Evolutionary conservation across 1,284 basidiomycete species (phyloP).

Genomic region (Leccinum fallax): DNA sequence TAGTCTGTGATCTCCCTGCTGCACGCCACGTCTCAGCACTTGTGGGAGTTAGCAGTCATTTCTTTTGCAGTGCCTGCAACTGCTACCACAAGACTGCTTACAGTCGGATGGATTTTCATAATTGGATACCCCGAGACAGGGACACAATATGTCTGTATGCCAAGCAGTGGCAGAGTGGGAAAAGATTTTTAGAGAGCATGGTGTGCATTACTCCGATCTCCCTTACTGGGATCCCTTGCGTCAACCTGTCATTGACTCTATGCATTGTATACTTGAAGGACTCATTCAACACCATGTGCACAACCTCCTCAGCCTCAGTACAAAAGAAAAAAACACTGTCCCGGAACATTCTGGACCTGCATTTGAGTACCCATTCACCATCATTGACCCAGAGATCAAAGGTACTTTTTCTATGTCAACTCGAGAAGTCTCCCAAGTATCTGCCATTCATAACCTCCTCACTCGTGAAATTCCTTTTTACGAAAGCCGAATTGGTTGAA

Average conservation of each 20-base stretch:
- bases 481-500: neutral
- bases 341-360: neutral
- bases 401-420: neutral
- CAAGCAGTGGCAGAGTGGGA: slow-evolving; percentile 13
- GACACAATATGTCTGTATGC: neutral
- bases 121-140: slow-evolving; percentile 12
- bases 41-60: neutral
- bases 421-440: neutral
- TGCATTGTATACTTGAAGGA: slow-evolving; percentile 24
- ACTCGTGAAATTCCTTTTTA: neutral
- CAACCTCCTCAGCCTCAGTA: neutral
- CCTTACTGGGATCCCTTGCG: slow-evolving; percentile 22
- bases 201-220: slow-evolving; percentile 12
- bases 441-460: neutral
- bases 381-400: neutral
- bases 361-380: neutral
- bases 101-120: slow-evolving; percentile 4
- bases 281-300: slow-evolving; percentile 3
- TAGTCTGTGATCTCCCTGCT: neutral
- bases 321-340: neutral
- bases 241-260: slow-evolving; percentile 20
- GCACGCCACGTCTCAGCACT: neutral
- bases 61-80: neutral
- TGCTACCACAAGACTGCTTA: neutral
- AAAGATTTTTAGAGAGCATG: slow-evolving; percentile 14